A percentile compares a stretch with the other conserved stretches of the same genome.
Evolutionary conservation across 1,284 basidiomycete species (phyloP).

Genomic region (Coriolopsis trogii): DNA sequence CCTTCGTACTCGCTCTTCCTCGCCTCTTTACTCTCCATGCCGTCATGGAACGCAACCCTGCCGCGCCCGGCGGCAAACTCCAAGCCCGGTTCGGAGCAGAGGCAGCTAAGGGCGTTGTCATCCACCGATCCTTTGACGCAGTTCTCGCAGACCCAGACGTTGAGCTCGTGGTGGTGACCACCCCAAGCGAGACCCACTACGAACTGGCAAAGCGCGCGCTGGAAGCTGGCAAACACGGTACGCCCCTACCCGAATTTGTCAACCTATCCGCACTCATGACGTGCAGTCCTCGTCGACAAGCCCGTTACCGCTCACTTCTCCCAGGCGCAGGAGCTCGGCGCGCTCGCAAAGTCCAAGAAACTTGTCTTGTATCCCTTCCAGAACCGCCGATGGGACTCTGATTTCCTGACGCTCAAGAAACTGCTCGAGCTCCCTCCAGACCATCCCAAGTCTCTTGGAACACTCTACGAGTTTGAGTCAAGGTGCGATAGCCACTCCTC

Average conservation of each 20-base stretch:
- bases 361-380: slow-evolving; percentile 79
- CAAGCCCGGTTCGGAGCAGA: slow-evolving; percentile 63
- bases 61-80: slow-evolving; percentile 61
- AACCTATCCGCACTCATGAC: neutral
- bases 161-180: slow-evolving; percentile 73
- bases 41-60: slow-evolving; percentile 65
- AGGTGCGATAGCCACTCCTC: slow-evolving; percentile 48
- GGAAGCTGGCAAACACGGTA: slow-evolving; percentile 80
- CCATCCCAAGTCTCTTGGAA: slow-evolving; percentile 59
- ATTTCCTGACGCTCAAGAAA: slow-evolving; percentile 76
- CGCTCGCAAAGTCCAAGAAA: slow-evolving; percentile 65
- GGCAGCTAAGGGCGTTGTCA: slow-evolving; percentile 42
- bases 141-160: slow-evolving; percentile 62
- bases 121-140: slow-evolving; percentile 57
- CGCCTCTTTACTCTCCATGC: slow-evolving; percentile 73
- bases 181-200: slow-evolving; percentile 84
- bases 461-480: slow-evolving; percentile 75
- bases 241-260: slow-evolving; percentile 13
- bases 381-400: slow-evolving; percentile 84
- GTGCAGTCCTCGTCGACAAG: slow-evolving; percentile 79
- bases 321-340: slow-evolving; percentile 70
- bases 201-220: slow-evolving; percentile 65
- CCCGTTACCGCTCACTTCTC: slow-evolving; percentile 71
- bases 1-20: slow-evolving; percentile 77
- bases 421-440: slow-evolving; percentile 59